Percentiles rank a stretch among this genome's conserved stretches.
phyloP scores from a whole-genome alignment of 2,329 filamentous ascomycete genomes.

The Pseudogymnoascus sp. region DNA sequence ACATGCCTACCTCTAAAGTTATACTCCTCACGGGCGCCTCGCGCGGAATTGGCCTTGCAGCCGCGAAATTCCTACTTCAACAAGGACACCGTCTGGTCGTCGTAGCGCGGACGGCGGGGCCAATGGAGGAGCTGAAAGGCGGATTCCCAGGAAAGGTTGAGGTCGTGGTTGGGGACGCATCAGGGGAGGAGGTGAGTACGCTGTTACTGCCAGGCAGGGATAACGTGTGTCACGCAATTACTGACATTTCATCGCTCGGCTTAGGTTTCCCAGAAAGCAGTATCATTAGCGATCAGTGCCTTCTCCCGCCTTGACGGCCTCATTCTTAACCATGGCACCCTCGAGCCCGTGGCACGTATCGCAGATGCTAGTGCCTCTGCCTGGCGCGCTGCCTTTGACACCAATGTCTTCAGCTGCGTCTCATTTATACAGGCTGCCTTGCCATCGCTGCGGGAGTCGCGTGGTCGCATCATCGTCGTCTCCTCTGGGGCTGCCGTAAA shows the following conservation, averaged over 20 bases:
- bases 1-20: constrained; percentile 49
- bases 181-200: not conserved
- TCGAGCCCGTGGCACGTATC: constrained; percentile 69
- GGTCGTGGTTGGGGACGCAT: constrained; percentile 44
- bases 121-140: constrained; percentile 44
- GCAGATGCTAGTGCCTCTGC: constrained; percentile 60
- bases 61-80: constrained; percentile 44
- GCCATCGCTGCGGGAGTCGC: constrained; percentile 56
- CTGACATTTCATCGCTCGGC: not conserved
- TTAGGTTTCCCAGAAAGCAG: constrained; percentile 50
- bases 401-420: constrained; percentile 81
- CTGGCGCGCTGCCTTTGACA: constrained; percentile 70
- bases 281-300: constrained; percentile 55
- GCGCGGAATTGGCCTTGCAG: constrained; percentile 54
- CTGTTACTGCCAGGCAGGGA: not conserved
- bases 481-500: constrained; percentile 69
- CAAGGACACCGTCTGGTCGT: constrained; percentile 51
- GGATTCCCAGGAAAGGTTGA: constrained; percentile 47
- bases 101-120: constrained; percentile 46
- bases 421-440: constrained; percentile 66
- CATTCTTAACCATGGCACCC: constrained; percentile 78
- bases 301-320: constrained; percentile 74
- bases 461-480: constrained; percentile 68
- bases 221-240: not conserved
- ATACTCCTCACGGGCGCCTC: constrained; percentile 64